Base-by-base conservation (phyloP, 306 rosid species). In the Nissolia schottii region DNA sequence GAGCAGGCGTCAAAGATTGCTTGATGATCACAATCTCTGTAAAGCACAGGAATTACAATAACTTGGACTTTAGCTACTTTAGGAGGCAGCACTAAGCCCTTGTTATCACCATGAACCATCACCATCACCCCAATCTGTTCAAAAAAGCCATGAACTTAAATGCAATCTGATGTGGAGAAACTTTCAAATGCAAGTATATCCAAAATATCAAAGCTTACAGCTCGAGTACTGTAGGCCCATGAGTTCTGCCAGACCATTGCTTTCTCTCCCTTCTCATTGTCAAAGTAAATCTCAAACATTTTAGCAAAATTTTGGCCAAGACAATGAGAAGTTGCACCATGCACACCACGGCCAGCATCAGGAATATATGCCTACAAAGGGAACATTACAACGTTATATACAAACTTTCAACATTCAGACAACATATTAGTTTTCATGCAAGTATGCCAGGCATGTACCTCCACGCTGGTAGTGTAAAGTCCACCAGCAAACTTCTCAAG, bases 291-390 rank as follows among this genome's bases (percentile, higher is more conserved):
- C 78, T 89, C 99, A 29, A 95, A 95, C 99, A 95, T 95, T 74
- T 89, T 87, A 12, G 97, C 95, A 78, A 95, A 95, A 79, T 95
- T 95, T 79, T 95, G 99, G 79, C 99, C 99, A 55, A 91, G 50
- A 81, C 97, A 94, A 74, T 94, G 99, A n/a, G 99, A 91, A 46
- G 97, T 94, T 46, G 99, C 99, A 53, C 99, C 96, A 88, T 91
- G 99, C 29, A 94, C 75, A 41, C 97, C 97, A 10, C 96, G 97
- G 7, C 95, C 97, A 41, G 95, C 91, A 81, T 91, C 89, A 12
- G 96, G 97, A 65, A 94, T 78, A 74, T 89, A 94, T 35, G 97
- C 97, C 99, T 94, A 78, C 29, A 78, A 18, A 56, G 64, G 57
- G 64, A 22, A 69, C 40, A 51, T 34, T 38, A 64, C 64, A 80